Conservation (phyloP, 2,329 filamentous ascomycete species). For the Microcyclospora tardicrescens region DNA sequence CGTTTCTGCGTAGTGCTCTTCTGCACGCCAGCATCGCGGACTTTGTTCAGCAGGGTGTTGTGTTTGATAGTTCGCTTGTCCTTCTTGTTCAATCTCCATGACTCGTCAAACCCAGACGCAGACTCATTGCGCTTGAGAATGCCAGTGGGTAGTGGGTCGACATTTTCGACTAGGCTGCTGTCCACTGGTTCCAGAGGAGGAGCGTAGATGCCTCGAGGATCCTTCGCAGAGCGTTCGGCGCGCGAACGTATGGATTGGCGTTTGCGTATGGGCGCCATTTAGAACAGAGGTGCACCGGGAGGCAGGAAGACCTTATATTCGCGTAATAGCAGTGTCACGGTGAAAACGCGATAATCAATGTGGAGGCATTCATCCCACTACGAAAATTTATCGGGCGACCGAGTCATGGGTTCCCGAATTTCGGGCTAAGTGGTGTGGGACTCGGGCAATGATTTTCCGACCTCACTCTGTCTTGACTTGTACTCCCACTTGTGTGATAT, state of each 20-base stretch:
- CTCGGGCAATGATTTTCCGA: too few species aligned
- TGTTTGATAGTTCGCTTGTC: slow-evolving; percentile 77
- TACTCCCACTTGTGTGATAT: too few species aligned
- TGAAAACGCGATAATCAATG: too few species aligned
- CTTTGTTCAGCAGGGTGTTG: slow-evolving; percentile 51
- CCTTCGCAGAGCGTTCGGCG: slow-evolving; percentile 4
- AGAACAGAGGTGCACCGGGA: too few species aligned
- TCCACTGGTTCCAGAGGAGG: slow-evolving; percentile 4
- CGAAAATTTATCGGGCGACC: too few species aligned
- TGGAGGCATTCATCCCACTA: too few species aligned
- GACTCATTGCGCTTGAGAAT: slow-evolving; percentile 1
- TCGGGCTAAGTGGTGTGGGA: too few species aligned
- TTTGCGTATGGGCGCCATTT: slow-evolving; percentile 2
- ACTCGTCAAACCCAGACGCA: slow-evolving; percentile 2
- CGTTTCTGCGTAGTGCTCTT: slow-evolving; percentile 39
- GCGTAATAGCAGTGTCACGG: too few species aligned
- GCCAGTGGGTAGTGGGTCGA: slow-evolving; percentile 1
- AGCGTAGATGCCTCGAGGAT: slow-evolving; percentile 14
- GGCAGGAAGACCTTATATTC: too few species aligned
- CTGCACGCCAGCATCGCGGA: slow-evolving; percentile 46
- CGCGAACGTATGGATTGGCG: slow-evolving; percentile 7
- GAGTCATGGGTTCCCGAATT: too few species aligned
- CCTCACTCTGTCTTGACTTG: too few species aligned
- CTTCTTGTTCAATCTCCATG: slow-evolving; percentile 49
- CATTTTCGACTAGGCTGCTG: not conserved